Evolutionary conservation across 2,329 filamentous ascomycete species (phyloP).

Genomic region (Cordyceps farinosa): DNA sequence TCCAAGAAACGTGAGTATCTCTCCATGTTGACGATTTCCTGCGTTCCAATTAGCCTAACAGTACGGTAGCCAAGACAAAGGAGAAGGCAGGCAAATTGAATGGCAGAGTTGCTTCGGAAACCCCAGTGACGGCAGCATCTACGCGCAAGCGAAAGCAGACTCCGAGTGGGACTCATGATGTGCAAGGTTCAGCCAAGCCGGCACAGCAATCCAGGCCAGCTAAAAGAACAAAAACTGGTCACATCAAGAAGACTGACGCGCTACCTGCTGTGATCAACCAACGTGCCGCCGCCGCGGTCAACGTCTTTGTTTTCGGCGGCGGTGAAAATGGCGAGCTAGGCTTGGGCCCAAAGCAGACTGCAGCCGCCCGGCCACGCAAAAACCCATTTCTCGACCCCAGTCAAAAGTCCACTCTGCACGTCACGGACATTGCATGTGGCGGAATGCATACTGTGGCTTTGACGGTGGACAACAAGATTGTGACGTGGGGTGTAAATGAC

Average conservation of each 20-base stretch:
- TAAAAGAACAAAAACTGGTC: background rate
- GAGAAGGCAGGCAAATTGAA: no score
- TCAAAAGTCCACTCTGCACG: background rate
- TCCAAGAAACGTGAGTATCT: no score
- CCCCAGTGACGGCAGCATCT: no score
- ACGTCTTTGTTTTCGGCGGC: background rate
- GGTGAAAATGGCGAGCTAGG: conserved; percentile 2
- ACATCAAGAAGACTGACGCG: background rate
- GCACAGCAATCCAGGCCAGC: no score
- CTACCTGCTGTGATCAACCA: background rate
- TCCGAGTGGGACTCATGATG: no score
- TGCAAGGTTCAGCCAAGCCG: no score
- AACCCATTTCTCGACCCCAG: conserved; percentile 23
- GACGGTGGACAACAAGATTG: conserved; percentile 70
- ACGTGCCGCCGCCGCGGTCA: background rate
- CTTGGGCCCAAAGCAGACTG: background rate
- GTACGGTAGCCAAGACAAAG: no score
- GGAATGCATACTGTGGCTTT: conserved; percentile 74
- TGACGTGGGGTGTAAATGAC: conserved; percentile 82
- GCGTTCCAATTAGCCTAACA: no score
- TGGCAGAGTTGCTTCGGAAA: no score
- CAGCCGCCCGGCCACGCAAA: background rate
- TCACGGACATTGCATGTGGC: conserved; percentile 48
- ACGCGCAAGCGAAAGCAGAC: no score
- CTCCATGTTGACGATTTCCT: no score